Percentiles rank a stretch among this genome's conserved stretches.
phyloP scores from a whole-genome alignment of 108 stramenopile genomes.

The Nannochloropsis gaditana region DNA sequence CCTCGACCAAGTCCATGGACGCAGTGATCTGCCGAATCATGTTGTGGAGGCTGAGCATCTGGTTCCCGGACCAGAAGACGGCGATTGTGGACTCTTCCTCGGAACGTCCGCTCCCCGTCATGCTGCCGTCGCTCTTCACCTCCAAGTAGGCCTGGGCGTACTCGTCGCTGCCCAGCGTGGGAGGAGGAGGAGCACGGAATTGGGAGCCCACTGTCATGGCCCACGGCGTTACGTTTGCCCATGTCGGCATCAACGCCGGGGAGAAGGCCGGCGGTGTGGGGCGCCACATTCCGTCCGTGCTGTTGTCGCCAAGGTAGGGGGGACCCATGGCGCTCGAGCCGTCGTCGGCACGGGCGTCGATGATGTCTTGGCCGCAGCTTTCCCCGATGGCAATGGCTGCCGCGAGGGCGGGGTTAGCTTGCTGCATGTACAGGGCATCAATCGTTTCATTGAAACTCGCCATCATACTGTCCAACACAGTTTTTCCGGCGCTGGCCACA shows the following conservation, averaged over 20 bases:
- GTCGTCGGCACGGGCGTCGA: neutral
- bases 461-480: neutral
- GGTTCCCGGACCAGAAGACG: neutral
- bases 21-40: neutral
- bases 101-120: neutral
- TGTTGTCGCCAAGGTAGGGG: neutral
- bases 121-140: neutral
- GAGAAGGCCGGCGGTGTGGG: neutral
- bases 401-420: neutral
- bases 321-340: neutral
- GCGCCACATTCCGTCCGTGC: neutral
- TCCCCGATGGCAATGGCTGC: neutral
- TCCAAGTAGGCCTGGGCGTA: neutral
- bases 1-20: neutral
- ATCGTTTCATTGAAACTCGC: neutral
- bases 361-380: neutral
- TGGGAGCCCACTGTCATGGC: neutral
- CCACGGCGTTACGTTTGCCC: neutral
- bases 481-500: neutral
- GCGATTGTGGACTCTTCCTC: constrained; percentile 16
- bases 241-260: neutral
- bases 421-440: neutral
- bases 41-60: neutral
- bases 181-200: neutral
- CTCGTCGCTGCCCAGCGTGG: neutral